These are phyloP conservation scores for Cucurbita maxima DNA, from an alignment of 306 rosid species.

Conservation along the genomic window DNA sequence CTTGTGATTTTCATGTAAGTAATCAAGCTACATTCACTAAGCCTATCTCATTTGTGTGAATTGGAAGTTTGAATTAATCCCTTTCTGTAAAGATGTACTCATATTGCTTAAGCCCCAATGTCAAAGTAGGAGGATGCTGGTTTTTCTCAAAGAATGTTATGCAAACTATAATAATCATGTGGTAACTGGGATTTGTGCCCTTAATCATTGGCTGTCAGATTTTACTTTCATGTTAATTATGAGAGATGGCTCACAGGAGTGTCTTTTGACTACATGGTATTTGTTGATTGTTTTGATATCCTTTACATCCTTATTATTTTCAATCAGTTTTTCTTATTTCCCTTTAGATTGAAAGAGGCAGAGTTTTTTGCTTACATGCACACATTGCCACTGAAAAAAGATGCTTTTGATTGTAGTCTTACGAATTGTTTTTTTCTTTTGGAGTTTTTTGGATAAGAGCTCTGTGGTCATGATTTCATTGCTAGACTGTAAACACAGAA, in stretches of 20 bases:
- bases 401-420: not conserved
- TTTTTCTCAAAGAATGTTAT: not conserved
- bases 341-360: not conserved
- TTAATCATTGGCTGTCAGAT: not conserved
- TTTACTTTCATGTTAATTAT: not conserved
- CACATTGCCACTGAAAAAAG: not conserved
- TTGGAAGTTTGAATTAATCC: not conserved
- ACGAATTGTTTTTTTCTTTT: not conserved
- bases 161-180: not conserved
- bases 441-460: not conserved
- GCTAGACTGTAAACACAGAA: not conserved
- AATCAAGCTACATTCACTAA: not conserved
- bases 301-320: not conserved
- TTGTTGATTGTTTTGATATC: not conserved
- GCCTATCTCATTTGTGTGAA: not conserved
- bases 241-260: not conserved
- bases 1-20: conserved; percentile 91
- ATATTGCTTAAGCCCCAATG: not conserved
- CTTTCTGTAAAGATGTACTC: not conserved
- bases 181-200: not conserved
- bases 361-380: not conserved
- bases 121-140: not conserved
- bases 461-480: not conserved
- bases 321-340: not conserved
- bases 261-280: not conserved